Base-by-base conservation (phyloP, 176 grass and related monocot species). In the Aegilops umbellulata region DNA sequence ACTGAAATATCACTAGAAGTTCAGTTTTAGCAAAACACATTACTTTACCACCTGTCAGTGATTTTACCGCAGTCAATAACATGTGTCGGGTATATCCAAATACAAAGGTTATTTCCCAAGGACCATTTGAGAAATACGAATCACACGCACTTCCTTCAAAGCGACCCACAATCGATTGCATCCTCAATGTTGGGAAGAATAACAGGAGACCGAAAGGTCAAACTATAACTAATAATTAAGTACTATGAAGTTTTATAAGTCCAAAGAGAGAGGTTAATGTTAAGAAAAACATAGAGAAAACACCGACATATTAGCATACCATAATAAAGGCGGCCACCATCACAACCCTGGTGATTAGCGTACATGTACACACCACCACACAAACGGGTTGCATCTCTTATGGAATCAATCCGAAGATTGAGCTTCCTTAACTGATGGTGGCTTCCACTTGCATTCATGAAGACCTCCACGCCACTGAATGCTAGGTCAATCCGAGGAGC, bases 341-440 rank as follows among this genome's bases (percentile, higher is more conserved):
- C 96, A 69, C 96, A 95, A 31, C 93, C 96, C 67, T 98, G 96
- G 8, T 98, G 96, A 89, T 98, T 98, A 77, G 90, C 92, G 60
- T 98, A 98, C 74, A 98, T 87, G 75, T 98, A 98, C 77, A 94
- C 93, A 87, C 96, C 96, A 39, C 96, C 96, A 92, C 90, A 92
- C 29, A 88, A 86, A 60, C 76, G 80, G 20, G 96, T 98, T 87
- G 96, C 93, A 88, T 86, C 82, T 92, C 80, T 95, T 67, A 98
- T 94, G 75, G 88, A 93, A 94, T 98, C 96, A 81, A 98, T 95
- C 61, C 96, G 88, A 78, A 98, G 91, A 91, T 95, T 98, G 78
- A 98, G 96, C 62, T 98, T 98, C 88, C 96, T 92, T 81, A 95
- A 77, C 42, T 98, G 93, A 91, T 98, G 96, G 67, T 98, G 92